A percentile compares a stretch with the other conserved stretches of the same genome.
Evolutionary conservation across 345 rosid genomes (phyloP).

Genomic region (Eucalyptus victrix): DNA sequence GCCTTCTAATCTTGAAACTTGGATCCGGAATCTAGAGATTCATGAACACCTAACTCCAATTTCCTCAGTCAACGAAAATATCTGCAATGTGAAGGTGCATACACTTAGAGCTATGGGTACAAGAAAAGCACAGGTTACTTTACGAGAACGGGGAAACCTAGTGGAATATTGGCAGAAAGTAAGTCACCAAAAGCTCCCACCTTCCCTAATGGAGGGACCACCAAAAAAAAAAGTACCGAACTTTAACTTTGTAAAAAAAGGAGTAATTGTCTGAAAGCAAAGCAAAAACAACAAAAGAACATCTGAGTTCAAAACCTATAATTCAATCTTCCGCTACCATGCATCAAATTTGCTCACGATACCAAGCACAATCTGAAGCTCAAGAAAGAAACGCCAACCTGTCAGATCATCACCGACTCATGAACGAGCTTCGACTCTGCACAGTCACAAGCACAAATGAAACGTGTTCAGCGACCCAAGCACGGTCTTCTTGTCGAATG

Average conservation of each 20-base stretch:
- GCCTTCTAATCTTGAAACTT: neutral
- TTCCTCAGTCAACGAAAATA: neutral
- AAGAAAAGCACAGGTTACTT: neutral
- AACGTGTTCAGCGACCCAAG: neutral
- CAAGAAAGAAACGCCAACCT: neutral
- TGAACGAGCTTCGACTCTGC: neutral
- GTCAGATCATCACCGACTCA: neutral
- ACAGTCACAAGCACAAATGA: neutral
- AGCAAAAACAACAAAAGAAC: neutral
- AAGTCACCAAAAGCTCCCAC: neutral
- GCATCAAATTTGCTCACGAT: neutral
- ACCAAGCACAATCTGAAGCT: neutral
- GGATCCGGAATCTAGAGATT: neutral
- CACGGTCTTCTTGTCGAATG: neutral
- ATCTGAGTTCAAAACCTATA: neutral
- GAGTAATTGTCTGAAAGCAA: neutral
- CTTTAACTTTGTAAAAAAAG: neutral
- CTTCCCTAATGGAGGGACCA: neutral
- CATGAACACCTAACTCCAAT: neutral
- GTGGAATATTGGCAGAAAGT: neutral
- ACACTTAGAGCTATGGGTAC: neutral
- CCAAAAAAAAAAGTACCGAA: neutral
- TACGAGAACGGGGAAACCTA: neutral
- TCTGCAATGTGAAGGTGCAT: neutral
- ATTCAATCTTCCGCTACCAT: neutral